Evolutionary conservation across 163 green algal species (phyloP).

Genomic region (Scenedesmus sp.): DNA sequence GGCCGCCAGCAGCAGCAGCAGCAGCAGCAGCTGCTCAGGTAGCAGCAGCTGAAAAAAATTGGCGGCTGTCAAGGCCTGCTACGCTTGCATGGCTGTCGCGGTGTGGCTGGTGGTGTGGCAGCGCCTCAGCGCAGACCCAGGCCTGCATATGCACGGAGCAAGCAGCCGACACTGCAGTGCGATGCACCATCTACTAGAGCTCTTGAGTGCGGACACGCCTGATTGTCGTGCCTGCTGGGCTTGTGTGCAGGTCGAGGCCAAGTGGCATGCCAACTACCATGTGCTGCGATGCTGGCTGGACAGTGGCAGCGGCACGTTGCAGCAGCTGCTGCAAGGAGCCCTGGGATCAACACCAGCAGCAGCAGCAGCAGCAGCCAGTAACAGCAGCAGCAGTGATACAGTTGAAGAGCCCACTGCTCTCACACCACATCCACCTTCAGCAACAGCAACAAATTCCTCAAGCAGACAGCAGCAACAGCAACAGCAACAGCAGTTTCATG

Average conservation of each 20-base stretch:
- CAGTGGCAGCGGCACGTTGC: not conserved
- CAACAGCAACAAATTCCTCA: not conserved
- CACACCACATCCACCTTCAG: not conserved
- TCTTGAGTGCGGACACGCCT: too few relatives aligned
- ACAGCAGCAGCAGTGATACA: not conserved
- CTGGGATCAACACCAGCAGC: not conserved
- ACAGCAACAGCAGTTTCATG: too few relatives aligned
- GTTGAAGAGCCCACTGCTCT: not conserved
- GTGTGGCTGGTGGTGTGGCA: not conserved
- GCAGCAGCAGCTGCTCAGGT: not conserved
- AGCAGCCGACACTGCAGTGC: too few relatives aligned
- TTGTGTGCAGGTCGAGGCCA: slow-evolving; percentile 29
- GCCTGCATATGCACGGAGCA: too few relatives aligned
- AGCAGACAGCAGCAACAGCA: not conserved
- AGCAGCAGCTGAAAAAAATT: too few relatives aligned
- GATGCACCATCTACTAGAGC: too few relatives aligned
- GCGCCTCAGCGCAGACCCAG: too few relatives aligned
- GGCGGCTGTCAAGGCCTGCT: too few relatives aligned
- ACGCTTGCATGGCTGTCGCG: too few relatives aligned
- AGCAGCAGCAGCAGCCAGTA: slow-evolving; percentile 18
- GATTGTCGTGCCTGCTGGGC: not conserved
- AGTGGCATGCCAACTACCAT: slow-evolving; percentile 46
- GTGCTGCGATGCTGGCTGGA: slow-evolving; percentile 13
- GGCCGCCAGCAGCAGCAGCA: not conserved
- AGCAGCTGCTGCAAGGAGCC: not conserved